Percentiles rank a stretch among this genome's conserved stretches.
Conservation (phyloP, 345 rosid species). For the Brassica incana region DNA sequence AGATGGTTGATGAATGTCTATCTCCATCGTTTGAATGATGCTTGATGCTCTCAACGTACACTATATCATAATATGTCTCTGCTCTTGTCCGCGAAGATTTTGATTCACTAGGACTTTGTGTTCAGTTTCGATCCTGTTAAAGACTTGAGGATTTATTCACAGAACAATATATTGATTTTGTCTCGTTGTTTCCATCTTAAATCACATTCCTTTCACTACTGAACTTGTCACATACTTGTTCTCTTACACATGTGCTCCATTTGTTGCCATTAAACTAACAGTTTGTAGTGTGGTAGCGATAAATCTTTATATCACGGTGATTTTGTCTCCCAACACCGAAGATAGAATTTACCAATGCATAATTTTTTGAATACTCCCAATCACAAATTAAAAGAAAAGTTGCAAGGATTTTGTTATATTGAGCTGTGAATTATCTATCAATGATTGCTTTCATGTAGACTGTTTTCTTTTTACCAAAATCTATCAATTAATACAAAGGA, state of each 20-base stretch:
- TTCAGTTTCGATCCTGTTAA: conserved; percentile 1
- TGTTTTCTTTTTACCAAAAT: too few relatives aligned
- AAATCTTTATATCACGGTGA: background rate
- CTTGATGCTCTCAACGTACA: background rate
- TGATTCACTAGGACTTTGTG: conserved; percentile 16
- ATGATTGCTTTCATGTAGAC: too few relatives aligned
- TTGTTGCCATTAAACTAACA: background rate
- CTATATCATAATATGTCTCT: conserved; percentile 11
- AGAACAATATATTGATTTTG: background rate
- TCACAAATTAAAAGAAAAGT: too few relatives aligned
- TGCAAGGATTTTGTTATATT: too few relatives aligned
- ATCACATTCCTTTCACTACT: background rate
- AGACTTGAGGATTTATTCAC: background rate
- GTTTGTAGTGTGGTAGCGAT: background rate
- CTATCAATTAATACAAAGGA: too few relatives aligned
- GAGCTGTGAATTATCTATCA: too few relatives aligned
- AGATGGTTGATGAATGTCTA: conserved; percentile 87
- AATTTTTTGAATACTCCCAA: too few relatives aligned
- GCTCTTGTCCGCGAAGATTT: conserved; percentile 6
- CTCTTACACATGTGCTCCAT: background rate
- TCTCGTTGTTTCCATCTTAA: conserved; percentile 2
- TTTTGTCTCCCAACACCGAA: too few relatives aligned
- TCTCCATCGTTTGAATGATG: conserved; percentile 62
- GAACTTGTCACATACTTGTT: background rate
- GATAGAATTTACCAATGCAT: too few relatives aligned